phyloP scores from a whole-genome alignment of 805 yeast genomes.

The Candida sithepensis region DNA sequence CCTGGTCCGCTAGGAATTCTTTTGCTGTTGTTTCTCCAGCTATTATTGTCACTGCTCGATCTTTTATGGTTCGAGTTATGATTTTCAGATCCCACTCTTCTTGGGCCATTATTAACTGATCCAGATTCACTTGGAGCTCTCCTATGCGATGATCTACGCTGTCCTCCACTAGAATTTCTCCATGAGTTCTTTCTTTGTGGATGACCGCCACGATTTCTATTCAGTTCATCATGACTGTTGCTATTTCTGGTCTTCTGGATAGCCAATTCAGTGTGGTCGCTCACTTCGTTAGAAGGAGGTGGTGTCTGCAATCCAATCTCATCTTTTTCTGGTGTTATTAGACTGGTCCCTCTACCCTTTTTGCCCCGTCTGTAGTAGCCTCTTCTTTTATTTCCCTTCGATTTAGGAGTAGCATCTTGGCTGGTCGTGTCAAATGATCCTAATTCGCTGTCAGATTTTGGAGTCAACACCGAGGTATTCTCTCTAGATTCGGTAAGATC shows the following conservation, averaged over 20 bases:
- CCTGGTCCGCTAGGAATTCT: neutral
- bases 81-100: neutral
- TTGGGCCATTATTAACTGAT: neutral
- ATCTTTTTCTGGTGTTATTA: neutral
- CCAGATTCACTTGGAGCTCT: neutral
- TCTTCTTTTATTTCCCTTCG: neutral
- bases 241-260: neutral
- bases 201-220: neutral
- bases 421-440: neutral
- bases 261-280: neutral
- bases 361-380: neutral
- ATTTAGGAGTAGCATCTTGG: neutral
- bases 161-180: neutral
- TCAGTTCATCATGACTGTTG: neutral
- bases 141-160: neutral
- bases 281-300: neutral
- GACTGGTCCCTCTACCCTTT: neutral
- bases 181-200: neutral
- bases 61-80: neutral
- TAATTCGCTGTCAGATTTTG: neutral
- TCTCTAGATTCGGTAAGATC: neutral
- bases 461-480: neutral
- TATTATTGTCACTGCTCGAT: neutral
- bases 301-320: neutral
- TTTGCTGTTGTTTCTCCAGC: neutral